These are phyloP conservation scores for Acacia concinna DNA, from an alignment of 331 rosid species.

Conservation along the genomic window DNA sequence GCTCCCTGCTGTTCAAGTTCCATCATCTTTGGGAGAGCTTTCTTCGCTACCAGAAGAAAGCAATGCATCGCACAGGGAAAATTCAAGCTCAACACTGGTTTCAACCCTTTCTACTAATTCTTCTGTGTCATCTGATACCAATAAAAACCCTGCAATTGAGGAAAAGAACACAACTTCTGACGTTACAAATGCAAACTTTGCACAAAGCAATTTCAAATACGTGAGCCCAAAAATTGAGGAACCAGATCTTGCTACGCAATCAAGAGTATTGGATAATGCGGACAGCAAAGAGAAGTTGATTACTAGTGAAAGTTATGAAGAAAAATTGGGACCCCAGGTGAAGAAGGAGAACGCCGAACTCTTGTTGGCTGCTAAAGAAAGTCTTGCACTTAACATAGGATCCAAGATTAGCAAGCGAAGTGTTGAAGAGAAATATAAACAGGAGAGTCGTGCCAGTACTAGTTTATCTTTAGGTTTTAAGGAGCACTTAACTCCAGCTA, in stretches of 20 bases:
- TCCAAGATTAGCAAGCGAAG: slow-evolving; percentile 31
- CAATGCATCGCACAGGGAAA: slow-evolving; percentile 45
- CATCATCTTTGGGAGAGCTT: slow-evolving; percentile 58
- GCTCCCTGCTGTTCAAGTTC: slow-evolving; percentile 58
- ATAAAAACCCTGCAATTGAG: slow-evolving; percentile 41
- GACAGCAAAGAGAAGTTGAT: slow-evolving; percentile 41
- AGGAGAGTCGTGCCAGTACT: slow-evolving; percentile 42
- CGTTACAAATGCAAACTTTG: slow-evolving; percentile 33
- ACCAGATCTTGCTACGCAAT: slow-evolving; percentile 25
- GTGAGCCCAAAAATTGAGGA: slow-evolving; percentile 52
- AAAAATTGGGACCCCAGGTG: slow-evolving; percentile 31
- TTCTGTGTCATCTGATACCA: slow-evolving; percentile 45
- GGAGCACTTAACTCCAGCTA: slow-evolving; percentile 43
- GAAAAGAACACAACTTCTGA: slow-evolving; percentile 46
- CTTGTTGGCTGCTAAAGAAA: slow-evolving; percentile 48
- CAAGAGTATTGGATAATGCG: slow-evolving; percentile 39
- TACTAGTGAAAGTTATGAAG: slow-evolving; percentile 15
- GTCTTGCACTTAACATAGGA: slow-evolving; percentile 46
- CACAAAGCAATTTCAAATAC: slow-evolving; percentile 33
- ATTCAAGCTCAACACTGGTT: slow-evolving; percentile 51
- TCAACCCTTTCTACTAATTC: slow-evolving; percentile 51
- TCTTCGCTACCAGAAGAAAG: slow-evolving; percentile 37
- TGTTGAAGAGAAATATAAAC: slow-evolving; percentile 39
- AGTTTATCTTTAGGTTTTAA: slow-evolving; percentile 51
- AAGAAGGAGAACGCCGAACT: slow-evolving; percentile 44